phyloP scores from a whole-genome alignment of 768 basidiomycete species.

The Mycena sanguinolenta region DNA sequence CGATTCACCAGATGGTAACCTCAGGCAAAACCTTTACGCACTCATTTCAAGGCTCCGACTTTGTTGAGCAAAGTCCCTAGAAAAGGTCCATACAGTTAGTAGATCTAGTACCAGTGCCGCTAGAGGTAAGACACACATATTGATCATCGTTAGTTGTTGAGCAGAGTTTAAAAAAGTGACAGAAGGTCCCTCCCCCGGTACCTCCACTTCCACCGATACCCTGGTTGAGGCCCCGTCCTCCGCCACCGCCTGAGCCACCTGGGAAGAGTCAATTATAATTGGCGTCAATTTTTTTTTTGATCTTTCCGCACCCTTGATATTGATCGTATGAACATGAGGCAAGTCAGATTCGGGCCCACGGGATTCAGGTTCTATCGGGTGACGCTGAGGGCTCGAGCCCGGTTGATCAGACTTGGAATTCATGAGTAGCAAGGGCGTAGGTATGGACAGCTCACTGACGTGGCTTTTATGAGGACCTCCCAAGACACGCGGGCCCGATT shows the following conservation, averaged over 20 bases:
- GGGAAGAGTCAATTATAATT: not conserved
- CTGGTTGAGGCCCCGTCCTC: not conserved
- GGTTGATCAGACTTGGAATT: not conserved
- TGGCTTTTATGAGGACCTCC: not conserved
- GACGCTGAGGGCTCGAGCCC: not conserved
- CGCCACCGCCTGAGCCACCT: not conserved
- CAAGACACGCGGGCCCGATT: not conserved
- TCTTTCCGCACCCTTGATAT: not conserved
- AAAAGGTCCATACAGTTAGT: not conserved
- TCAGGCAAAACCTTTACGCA: not conserved
- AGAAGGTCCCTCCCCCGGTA: not conserved
- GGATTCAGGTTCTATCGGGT: no score
- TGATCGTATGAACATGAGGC: not conserved
- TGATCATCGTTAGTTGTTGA: not conserved
- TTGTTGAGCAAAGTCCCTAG: not conserved
- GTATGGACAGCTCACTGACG: not conserved
- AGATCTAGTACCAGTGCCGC: not conserved
- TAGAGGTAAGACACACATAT: not conserved
- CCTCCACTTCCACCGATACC: not conserved
- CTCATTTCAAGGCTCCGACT: not conserved
- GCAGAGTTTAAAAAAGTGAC: not conserved
- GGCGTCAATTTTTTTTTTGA: no score
- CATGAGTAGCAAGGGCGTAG: not conserved
- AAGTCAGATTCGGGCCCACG: no score
- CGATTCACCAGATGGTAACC: not conserved